phyloP scores from a whole-genome alignment of 2,329 filamentous ascomycete species.

The Alternaria panax region DNA sequence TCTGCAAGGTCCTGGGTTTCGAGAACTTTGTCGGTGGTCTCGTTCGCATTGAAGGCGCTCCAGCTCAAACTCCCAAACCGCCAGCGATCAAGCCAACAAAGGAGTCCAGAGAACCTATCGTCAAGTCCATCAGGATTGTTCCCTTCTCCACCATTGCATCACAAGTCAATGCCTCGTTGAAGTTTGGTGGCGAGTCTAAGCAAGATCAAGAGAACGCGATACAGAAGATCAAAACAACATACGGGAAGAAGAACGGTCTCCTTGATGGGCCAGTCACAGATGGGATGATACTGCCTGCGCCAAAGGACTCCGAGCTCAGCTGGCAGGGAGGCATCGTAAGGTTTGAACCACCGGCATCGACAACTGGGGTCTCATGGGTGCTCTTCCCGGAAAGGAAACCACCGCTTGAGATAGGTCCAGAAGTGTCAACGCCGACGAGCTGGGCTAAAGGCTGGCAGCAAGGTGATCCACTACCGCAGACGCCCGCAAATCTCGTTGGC shows the following conservation, averaged over 20 bases:
- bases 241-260: conserved; percentile 70
- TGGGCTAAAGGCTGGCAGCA: conserved; percentile 58
- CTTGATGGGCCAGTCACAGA: conserved; percentile 88
- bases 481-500: conserved; percentile 74
- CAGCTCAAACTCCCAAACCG: conserved; percentile 71
- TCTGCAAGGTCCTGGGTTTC: conserved; percentile 77
- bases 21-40: conserved; percentile 82
- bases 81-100: conserved; percentile 55
- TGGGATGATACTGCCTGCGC: conserved; percentile 76
- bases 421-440: conserved; percentile 71
- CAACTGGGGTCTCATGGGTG: conserved; percentile 67
- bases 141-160: conserved; percentile 72
- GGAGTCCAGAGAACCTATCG: conserved; percentile 53
- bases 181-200: conserved; percentile 87
- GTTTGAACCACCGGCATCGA: conserved; percentile 68
- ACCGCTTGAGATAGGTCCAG: conserved; percentile 76
- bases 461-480: conserved; percentile 62
- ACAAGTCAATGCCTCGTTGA: conserved; percentile 71
- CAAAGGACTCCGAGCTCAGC: conserved; percentile 61
- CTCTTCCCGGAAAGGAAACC: conserved; percentile 78
- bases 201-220: conserved; percentile 79
- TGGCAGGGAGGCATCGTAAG: conserved; percentile 87
- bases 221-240: conserved; percentile 75
- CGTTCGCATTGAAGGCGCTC: conserved; percentile 84
- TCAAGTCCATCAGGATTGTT: conserved; percentile 77